phyloP scores from a whole-genome alignment of 164 flowering plant genomes.

The Malania oleifera region DNA sequence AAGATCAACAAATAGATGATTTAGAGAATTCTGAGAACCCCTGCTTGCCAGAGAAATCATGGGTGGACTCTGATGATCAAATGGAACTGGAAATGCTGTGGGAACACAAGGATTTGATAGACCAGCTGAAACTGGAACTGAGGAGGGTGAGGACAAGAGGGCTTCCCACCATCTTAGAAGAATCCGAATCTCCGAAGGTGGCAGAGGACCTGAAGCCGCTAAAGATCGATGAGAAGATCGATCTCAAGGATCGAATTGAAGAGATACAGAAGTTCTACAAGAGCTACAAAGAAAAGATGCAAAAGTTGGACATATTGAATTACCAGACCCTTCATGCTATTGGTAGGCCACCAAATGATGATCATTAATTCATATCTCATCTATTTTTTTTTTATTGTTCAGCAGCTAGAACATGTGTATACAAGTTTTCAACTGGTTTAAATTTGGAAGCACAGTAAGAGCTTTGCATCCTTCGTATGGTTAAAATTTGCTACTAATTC shows the following conservation, averaged over 20 bases:
- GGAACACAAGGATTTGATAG: slow-evolving; percentile 37
- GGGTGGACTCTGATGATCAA: slow-evolving; percentile 20
- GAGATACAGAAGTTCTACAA: slow-evolving; percentile 51
- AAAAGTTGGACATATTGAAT: slow-evolving; percentile 52
- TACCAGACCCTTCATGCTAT: slow-evolving; percentile 53
- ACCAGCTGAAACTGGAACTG: slow-evolving; percentile 43
- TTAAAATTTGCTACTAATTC: too few relatives aligned
- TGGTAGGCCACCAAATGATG: too few relatives aligned
- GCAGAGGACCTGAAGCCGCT: slow-evolving; percentile 40
- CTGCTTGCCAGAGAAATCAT: slow-evolving; percentile 2
- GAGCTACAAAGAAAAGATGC: slow-evolving; percentile 49
- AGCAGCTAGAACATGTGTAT: too few relatives aligned
- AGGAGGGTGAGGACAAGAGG: slow-evolving; percentile 35
- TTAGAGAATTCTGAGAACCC: slow-evolving; percentile 10
- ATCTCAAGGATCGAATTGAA: slow-evolving; percentile 34
- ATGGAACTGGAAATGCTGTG: slow-evolving; percentile 19
- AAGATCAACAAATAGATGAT: not conserved
- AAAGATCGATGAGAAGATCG: slow-evolving; percentile 35
- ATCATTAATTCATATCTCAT: too few relatives aligned
- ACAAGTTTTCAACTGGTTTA: too few relatives aligned
- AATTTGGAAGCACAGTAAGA: too few relatives aligned
- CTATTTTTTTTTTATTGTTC: too few relatives aligned
- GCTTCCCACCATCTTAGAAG: slow-evolving; percentile 61
- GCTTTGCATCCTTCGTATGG: too few relatives aligned
- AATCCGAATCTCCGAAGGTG: slow-evolving; percentile 35